A percentile compares a stretch with the other conserved stretches of the same genome.
Conservation (phyloP, 2,329 filamentous ascomycete genomes). For the Ceratocystis lukuohia region DNA sequence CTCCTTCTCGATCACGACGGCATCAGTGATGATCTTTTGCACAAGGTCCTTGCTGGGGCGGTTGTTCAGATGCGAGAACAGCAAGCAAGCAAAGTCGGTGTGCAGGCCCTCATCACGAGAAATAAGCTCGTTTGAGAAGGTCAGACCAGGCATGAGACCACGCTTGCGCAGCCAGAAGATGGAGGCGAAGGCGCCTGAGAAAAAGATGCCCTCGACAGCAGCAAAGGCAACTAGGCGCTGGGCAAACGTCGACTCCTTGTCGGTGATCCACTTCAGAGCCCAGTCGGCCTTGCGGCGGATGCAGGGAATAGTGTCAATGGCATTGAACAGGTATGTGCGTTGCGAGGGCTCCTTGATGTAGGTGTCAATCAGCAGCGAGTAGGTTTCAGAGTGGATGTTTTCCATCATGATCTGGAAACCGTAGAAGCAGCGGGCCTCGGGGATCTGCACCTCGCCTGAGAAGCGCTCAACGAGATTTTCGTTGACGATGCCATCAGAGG, state of each 20-base stretch:
- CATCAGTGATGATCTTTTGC: slow-evolving; percentile 81
- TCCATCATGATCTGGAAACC: slow-evolving; percentile 99
- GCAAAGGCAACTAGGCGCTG: slow-evolving; percentile 94
- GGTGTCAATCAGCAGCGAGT: slow-evolving; percentile 96
- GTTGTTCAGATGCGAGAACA: slow-evolving; percentile 95
- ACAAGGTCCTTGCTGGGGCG: slow-evolving; percentile 73
- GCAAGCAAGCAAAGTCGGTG: slow-evolving; percentile 94
- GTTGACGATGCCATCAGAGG: slow-evolving; percentile 97
- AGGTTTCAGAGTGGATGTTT: slow-evolving; percentile 99
- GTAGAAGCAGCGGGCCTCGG: slow-evolving; percentile 98
- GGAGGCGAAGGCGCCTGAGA: slow-evolving; percentile 93
- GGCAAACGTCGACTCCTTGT: slow-evolving; percentile 86
- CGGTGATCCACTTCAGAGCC: slow-evolving; percentile 88
- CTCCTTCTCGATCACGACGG: slow-evolving; percentile 89
- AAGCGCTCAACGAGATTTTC: slow-evolving; percentile 98
- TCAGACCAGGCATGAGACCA: slow-evolving; percentile 93
- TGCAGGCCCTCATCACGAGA: slow-evolving; percentile 98
- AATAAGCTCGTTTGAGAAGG: slow-evolving; percentile 99
- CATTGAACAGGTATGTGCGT: slow-evolving; percentile 89
- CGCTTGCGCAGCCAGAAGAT: slow-evolving; percentile 99
- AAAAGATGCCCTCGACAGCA: slow-evolving; percentile 98
- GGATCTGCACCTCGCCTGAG: slow-evolving; percentile 90
- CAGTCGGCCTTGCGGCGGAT: slow-evolving; percentile 98
- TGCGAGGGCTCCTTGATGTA: slow-evolving; percentile 98
- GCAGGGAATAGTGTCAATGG: slow-evolving; percentile 96